Base-by-base conservation (phyloP, 305 asterid species). In the Fraxinus velutina region DNA sequence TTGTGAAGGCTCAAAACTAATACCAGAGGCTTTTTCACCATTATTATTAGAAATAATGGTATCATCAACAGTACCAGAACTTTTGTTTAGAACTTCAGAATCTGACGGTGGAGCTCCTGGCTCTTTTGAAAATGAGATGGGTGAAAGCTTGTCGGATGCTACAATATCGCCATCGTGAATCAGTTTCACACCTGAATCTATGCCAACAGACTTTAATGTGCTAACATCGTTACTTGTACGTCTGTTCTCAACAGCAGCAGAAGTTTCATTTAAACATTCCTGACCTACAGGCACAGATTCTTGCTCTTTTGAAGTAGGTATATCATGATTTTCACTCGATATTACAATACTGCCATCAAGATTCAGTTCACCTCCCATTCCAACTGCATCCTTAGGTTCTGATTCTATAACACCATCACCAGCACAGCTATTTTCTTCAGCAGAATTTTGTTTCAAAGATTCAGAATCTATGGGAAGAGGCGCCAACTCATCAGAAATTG, bases 61-160 rank as follows among this genome's bases (percentile, higher is more conserved):
- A 76, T 86, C 86, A 73, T 86, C 84, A 84, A 12, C 85, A 22
- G 83, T 17, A 24, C 85, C 83, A 83, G 80, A 76, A 80, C 73
- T 83, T 87, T 82, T 82, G 78, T 29, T 73, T 30, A 77, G 30
- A 62, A 83, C 74, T 83, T 55, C 81, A 33, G 84, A 62, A 57
- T 78, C 85, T 62, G 82, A 44, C 55, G 84, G 42, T 15, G 80
- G 55, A 79, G 86, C 52, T 33, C 13, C 47, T 21, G 78, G 75
- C 76, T 84, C 88, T 29, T 86, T 76, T 22, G 55, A 32, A 34
- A 34, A 30, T 33, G 85, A 78, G 80, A 81, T 76, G 55, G 73
- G 78, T 0, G 81, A 50, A 83, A 66, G 71, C 83, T 83, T 84
- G n/a, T 85, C 84, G 1, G 87, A 70, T 72, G 32, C 52, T 68